These are phyloP conservation scores for Trichaptum fuscoviolaceum DNA, from an alignment of 768 basidiomycete genomes.

Conservation along the genomic window DNA sequence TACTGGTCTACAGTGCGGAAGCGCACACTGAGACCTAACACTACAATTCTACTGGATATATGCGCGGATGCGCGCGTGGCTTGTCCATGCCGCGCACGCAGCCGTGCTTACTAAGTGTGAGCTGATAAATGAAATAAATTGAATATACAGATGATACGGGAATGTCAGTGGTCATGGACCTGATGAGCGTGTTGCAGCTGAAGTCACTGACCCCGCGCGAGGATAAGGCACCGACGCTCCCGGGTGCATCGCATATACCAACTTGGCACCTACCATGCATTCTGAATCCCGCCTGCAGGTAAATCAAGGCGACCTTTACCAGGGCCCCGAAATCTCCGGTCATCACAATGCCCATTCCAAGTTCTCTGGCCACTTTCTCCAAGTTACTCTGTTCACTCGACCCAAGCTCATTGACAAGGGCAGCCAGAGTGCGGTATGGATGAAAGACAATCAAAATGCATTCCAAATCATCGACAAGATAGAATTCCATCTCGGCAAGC, in stretches of 20 bases:
- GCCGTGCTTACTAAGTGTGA: too few species aligned
- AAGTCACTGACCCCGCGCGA: background rate
- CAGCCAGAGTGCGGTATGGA: constrained; percentile 84
- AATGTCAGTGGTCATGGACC: background rate
- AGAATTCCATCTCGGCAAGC: constrained; percentile 99
- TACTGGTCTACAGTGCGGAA: too few species aligned
- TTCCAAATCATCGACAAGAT: constrained; percentile 92
- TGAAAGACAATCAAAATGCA: constrained; percentile 93
- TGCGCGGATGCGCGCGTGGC: too few species aligned
- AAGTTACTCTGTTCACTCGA: constrained; percentile 33
- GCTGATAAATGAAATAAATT: too few species aligned
- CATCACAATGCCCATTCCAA: constrained; percentile 51
- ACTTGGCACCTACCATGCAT: constrained; percentile 67
- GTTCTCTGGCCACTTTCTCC: constrained; percentile 50
- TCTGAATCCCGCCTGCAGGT: constrained; percentile 73
- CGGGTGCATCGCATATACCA: background rate
- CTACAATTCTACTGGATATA: too few species aligned
- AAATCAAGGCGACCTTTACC: constrained; percentile 76
- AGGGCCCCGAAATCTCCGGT: constrained; percentile 69
- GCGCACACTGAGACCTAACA: too few species aligned
- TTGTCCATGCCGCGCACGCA: too few species aligned
- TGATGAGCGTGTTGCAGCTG: background rate
- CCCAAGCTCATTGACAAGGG: constrained; percentile 58
- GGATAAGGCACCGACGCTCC: background rate
- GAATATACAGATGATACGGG: background rate